Conservation (phyloP, 176 grass and related monocot genomes). For the Aegilops tauschii region DNA sequence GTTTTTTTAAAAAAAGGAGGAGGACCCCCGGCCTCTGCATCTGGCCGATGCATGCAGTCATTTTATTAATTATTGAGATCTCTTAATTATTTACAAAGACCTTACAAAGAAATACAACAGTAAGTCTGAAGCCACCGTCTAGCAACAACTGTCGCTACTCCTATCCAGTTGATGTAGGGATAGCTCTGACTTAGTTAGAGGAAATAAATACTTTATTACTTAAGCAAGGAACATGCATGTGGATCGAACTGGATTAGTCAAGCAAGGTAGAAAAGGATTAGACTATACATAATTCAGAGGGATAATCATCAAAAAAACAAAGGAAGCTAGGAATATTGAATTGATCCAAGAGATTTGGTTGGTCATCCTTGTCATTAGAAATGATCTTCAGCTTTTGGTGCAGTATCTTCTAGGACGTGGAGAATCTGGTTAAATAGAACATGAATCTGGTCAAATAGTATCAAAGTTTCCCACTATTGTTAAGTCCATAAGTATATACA, state of each 20-base stretch:
- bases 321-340: background rate
- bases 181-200: background rate
- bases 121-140: too few relatives aligned
- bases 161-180: too few relatives aligned
- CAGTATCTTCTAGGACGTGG: background rate
- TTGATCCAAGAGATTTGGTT: background rate
- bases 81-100: too few relatives aligned
- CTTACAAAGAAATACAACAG: too few relatives aligned
- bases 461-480: background rate
- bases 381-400: background rate
- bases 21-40: too few relatives aligned
- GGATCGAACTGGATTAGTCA: background rate
- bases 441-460: conserved; percentile 5
- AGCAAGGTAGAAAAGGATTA: background rate
- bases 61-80: too few relatives aligned
- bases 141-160: too few relatives aligned
- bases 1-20: too few relatives aligned
- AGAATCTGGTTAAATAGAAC: background rate
- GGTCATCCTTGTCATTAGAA: background rate
- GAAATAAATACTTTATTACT: background rate
- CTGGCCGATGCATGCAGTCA: too few relatives aligned
- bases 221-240: background rate
- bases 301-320: background rate
- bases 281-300: background rate
- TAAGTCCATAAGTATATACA: background rate